These are phyloP conservation scores for Brassica napus DNA, from an alignment of 345 rosid genomes.

Conservation along the genomic window DNA sequence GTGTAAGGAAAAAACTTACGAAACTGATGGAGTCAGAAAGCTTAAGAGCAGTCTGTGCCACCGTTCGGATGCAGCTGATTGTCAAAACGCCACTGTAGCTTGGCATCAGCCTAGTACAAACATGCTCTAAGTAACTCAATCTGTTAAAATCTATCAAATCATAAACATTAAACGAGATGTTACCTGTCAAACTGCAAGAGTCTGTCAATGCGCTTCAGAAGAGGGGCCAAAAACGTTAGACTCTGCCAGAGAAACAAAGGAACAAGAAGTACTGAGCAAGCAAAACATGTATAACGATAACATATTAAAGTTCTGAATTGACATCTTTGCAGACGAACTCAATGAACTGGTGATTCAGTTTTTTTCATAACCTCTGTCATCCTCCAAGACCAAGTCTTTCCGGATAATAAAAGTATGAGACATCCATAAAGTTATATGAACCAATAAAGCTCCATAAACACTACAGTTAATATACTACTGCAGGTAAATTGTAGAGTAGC, in stretches of 20 bases:
- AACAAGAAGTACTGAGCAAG: conserved; percentile 24
- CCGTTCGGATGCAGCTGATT: conserved; percentile 83
- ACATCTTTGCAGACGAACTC: conserved; percentile 14
- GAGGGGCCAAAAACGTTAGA: conserved; percentile 72
- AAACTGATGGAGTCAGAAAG: conserved; percentile 76
- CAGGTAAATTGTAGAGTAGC: conserved; percentile 8
- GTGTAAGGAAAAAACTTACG: conserved; percentile 47
- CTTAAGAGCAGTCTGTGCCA: conserved; percentile 81
- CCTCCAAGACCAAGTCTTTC: conserved; percentile 4
- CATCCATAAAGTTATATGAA: background rate
- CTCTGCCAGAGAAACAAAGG: conserved; percentile 59
- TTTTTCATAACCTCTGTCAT: conserved; percentile 2
- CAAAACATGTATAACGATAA: conserved; percentile 12
- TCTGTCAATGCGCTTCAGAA: conserved; percentile 93
- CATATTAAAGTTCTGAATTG: conserved; percentile 2
- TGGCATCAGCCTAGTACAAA: conserved; percentile 76
- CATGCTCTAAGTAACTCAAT: conserved; percentile 20
- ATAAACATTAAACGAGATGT: conserved; percentile 23
- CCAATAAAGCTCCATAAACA: background rate
- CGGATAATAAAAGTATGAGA: conserved; percentile 6
- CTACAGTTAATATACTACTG: conserved; percentile 2
- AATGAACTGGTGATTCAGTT: conserved; percentile 1
- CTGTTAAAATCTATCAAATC: conserved; percentile 4
- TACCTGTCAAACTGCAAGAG: conserved; percentile 97
- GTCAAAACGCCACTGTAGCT: conserved; percentile 95